Evolutionary conservation across 192 early-diverging fungal genomes (phyloP).

Genomic region (Backusella tuberculispora): DNA sequence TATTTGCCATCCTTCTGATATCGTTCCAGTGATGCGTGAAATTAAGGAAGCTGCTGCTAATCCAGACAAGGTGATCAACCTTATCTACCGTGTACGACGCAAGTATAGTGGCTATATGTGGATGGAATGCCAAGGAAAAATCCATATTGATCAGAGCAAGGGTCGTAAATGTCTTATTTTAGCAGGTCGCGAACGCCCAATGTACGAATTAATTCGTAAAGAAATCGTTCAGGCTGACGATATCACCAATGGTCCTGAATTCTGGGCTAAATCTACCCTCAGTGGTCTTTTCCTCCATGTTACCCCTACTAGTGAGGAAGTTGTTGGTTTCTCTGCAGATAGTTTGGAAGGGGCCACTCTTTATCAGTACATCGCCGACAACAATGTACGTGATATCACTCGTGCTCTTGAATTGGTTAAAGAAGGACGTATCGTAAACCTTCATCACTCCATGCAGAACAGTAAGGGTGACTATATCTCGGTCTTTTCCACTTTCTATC

Average conservation of each 20-base stretch:
- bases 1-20: constrained; percentile 68
- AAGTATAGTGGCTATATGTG: constrained; percentile 64
- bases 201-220: constrained; percentile 40
- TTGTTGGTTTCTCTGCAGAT: constrained; percentile 34
- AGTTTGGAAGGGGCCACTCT: constrained; percentile 43
- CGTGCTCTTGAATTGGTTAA: constrained; percentile 33
- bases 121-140: constrained; percentile 63
- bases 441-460: constrained; percentile 43
- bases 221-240: background rate
- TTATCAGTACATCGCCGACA: constrained; percentile 42
- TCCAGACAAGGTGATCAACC: constrained; percentile 48
- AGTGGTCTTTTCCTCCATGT: constrained; percentile 60
- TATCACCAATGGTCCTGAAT: constrained; percentile 37
- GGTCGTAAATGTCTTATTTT: constrained; percentile 68
- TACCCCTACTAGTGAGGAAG: constrained; percentile 28
- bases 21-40: constrained; percentile 67
- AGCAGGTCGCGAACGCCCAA: constrained; percentile 55
- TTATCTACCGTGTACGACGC: constrained; percentile 60
- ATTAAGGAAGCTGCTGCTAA: constrained; percentile 47
- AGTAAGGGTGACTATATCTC: constrained; percentile 43
- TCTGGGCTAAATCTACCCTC: constrained; percentile 62
- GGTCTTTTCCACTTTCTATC: constrained; percentile 46
- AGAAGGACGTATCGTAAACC: constrained; percentile 28
- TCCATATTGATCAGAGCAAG: constrained; percentile 64
- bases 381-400: constrained; percentile 42